Base-by-base conservation (phyloP, 1,139 yeast genomes). In the Magnusiomyces ingens region DNA sequence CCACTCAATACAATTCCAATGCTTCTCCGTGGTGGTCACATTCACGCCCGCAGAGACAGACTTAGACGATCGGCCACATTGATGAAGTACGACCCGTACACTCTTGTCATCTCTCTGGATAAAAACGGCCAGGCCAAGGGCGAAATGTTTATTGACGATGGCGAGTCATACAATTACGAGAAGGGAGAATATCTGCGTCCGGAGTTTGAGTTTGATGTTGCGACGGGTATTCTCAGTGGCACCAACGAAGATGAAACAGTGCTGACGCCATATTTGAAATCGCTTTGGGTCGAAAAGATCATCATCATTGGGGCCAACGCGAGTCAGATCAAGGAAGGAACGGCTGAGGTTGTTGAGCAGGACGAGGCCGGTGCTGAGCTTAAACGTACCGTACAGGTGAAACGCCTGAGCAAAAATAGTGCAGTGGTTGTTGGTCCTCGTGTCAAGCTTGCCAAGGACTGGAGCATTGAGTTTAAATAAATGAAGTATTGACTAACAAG, bases 81-180 rank as follows among this genome's bases (percentile, higher is more conserved):
- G 58, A 90, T 88, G 95, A 71, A 67, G 45, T 71, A 76, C 58
- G 99, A 93, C 66, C 98, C 99, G 2, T 88, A 83, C 66, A 86
- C 96, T 0, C 63, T 93, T 49, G 75, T 84, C 1, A 71, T 93
- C 45, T 89, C 88, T 0, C 74, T 85, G 18, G 76, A 76, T 60
- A 61, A 66, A 2, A 62, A 71, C 1, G 81, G 81, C 1, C 58
- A 65, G 1, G 91, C 94, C 0, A 63, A 67, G 0, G 84, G 85
- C 1, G 55, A 62, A 15, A 66, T 93, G 36, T 93, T 91, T 65
- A 70, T 85, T 48, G 99, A 91, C 67, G 96, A 88, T 67, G 95
- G 96, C 13, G 86, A 83, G 62, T 76, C 93, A 0, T 88, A 78
- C 62, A 77, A 72, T 26, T 83, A 85, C 66, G 63, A 70, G 54